Percentiles rank a stretch among this genome's conserved stretches.
Evolutionary conservation across 2,329 filamentous ascomycete species (phyloP).

Genomic region (Coniochaeta sp.): DNA sequence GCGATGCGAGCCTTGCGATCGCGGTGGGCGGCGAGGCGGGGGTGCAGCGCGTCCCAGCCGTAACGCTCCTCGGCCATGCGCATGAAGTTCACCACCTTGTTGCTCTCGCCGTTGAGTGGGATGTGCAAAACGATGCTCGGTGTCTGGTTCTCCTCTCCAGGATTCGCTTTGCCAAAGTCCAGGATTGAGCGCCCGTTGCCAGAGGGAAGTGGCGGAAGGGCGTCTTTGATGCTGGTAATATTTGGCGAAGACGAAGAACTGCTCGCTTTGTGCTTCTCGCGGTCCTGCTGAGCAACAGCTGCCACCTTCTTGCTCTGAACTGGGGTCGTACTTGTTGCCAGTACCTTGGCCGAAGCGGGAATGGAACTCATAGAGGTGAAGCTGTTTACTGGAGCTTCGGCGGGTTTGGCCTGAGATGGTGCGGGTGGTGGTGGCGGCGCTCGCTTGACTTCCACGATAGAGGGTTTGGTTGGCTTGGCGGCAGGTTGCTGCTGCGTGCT

Average conservation of each 20-base stretch:
- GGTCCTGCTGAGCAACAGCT: constrained; percentile 36
- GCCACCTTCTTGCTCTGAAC: constrained; percentile 34
- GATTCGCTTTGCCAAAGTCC: constrained; percentile 52
- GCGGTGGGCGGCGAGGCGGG: constrained; percentile 79
- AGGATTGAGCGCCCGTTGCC: constrained; percentile 47
- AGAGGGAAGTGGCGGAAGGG: constrained; percentile 24
- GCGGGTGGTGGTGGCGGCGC: constrained; percentile 23
- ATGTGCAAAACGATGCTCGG: constrained; percentile 82
- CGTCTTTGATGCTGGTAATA: constrained; percentile 40
- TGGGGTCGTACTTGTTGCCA: constrained; percentile 10
- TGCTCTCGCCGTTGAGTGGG: constrained; percentile 70
- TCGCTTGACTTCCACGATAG: constrained; percentile 17
- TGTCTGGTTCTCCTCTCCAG: constrained; percentile 50
- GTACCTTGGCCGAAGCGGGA: constrained; percentile 19
- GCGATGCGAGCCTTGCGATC: constrained; percentile 84
- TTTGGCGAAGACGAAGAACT: constrained; percentile 39
- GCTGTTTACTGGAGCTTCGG: constrained; percentile 9
- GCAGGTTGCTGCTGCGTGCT: constrained; percentile 9
- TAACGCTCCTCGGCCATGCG: constrained; percentile 89
- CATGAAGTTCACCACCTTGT: constrained; percentile 93
- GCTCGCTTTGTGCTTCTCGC: constrained; percentile 28
- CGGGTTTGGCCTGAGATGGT: constrained; percentile 14
- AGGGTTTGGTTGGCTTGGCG: constrained; percentile 17
- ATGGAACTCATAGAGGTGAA: constrained; percentile 19
- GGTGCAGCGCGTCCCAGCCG: constrained; percentile 89